Percentiles rank a stretch among this genome's conserved stretches.
Evolutionary conservation across 495 filamentous ascomycete genomes (phyloP).

Genomic region (Letharia columbiana): DNA sequence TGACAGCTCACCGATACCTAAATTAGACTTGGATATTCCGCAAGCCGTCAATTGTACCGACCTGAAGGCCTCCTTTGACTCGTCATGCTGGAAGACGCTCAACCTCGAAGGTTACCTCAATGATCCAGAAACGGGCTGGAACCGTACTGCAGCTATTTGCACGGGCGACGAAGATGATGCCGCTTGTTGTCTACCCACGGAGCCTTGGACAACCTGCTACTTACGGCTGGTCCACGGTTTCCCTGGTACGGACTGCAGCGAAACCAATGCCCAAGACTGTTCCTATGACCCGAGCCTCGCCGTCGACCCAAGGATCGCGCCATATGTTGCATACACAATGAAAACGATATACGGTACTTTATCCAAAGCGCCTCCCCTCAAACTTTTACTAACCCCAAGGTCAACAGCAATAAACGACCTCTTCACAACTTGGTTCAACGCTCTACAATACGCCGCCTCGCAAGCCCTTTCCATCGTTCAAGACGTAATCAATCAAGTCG

Average conservation of each 20-base stretch:
- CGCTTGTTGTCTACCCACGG: background rate
- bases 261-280: background rate
- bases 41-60: background rate
- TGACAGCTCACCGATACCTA: background rate
- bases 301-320: background rate
- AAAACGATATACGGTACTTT: background rate
- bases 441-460: background rate
- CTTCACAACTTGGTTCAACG: background rate
- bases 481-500: background rate
- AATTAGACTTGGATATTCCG: background rate
- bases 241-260: background rate
- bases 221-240: background rate
- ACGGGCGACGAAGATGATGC: background rate
- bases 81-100: background rate
- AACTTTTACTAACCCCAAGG: background rate
- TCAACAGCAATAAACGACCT: background rate
- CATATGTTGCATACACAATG: background rate
- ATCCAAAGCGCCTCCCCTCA: background rate
- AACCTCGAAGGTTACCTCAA: background rate
- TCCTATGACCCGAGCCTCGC: background rate
- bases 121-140: constrained; percentile 8
- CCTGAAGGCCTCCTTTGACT: background rate
- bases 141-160: background rate
- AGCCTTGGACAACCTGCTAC: constrained; percentile 1
- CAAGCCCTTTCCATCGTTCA: background rate